These are phyloP conservation scores for Mesembryanthemum crystallinum DNA, from an alignment of 148 eudicot genomes.

Conservation along the genomic window DNA sequence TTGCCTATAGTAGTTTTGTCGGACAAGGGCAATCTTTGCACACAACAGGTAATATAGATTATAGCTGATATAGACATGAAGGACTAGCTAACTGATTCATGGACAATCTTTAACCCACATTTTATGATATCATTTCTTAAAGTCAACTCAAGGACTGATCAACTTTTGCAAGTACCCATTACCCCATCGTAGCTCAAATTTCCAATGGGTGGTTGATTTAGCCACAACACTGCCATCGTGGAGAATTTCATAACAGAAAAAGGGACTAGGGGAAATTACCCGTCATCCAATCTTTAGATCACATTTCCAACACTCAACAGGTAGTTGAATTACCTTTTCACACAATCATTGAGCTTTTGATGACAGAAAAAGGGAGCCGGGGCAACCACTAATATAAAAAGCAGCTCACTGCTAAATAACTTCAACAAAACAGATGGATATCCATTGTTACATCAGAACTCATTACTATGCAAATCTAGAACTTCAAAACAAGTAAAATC, in stretches of 20 bases:
- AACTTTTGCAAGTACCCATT: background rate
- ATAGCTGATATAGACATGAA: background rate
- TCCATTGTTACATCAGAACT: background rate
- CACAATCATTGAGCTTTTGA: background rate
- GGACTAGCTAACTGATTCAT: background rate
- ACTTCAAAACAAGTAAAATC: background rate
- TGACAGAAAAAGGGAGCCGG: background rate
- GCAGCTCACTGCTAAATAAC: background rate
- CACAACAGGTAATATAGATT: background rate
- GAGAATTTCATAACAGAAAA: no score
- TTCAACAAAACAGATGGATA: background rate
- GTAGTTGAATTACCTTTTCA: no score
- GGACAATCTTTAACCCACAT: background rate
- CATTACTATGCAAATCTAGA: background rate
- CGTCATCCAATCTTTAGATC: no score
- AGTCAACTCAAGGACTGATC: slow-evolving; percentile 24
- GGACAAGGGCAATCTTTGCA: background rate
- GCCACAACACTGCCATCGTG: background rate
- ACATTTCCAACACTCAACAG: no score
- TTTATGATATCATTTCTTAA: slow-evolving; percentile 1
- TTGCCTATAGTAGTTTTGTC: no score
- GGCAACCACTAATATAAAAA: background rate
- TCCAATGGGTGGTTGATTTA: background rate
- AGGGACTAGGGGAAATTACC: no score
- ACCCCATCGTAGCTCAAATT: background rate